phyloP scores from a whole-genome alignment of 148 eudicot genomes.

The Salicornia ramosissima region DNA sequence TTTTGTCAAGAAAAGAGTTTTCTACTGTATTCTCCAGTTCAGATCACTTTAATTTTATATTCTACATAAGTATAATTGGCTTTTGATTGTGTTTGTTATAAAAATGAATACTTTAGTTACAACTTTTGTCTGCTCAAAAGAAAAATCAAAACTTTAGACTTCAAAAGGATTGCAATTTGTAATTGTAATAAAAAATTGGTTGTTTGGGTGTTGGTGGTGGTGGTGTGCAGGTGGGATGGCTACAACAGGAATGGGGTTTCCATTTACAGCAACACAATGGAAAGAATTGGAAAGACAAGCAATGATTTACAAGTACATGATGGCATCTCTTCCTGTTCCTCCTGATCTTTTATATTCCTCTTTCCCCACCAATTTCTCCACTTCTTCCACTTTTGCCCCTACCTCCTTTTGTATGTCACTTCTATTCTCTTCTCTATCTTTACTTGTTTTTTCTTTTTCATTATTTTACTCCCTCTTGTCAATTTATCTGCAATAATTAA shows the following conservation, averaged over 20 bases:
- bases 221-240: conserved; percentile 42
- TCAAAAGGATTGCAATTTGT: too few species aligned
- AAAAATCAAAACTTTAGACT: too few species aligned
- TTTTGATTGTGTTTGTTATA: too few species aligned
- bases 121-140: not conserved
- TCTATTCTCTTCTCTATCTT: not conserved
- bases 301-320: conserved; percentile 72
- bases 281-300: conserved; percentile 81
- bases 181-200: too few species aligned
- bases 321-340: conserved; percentile 67
- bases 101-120: not conserved
- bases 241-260: conserved; percentile 38
- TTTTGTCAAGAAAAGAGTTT: too few species aligned
- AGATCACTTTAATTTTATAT: too few species aligned
- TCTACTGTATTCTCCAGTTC: too few species aligned
- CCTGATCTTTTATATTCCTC: conserved; percentile 51
- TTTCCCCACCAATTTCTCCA: conserved; percentile 18
- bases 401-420: conserved; percentile 29
- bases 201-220: not conserved
- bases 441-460: not conserved
- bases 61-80: too few species aligned
- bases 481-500: too few species aligned
- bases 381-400: conserved; percentile 20
- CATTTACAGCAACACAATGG: conserved; percentile 76
- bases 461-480: too few species aligned